Evolutionary conservation across 2,329 filamentous ascomycete species (phyloP).

Genomic region (Sphaerulina vaccinii): DNA sequence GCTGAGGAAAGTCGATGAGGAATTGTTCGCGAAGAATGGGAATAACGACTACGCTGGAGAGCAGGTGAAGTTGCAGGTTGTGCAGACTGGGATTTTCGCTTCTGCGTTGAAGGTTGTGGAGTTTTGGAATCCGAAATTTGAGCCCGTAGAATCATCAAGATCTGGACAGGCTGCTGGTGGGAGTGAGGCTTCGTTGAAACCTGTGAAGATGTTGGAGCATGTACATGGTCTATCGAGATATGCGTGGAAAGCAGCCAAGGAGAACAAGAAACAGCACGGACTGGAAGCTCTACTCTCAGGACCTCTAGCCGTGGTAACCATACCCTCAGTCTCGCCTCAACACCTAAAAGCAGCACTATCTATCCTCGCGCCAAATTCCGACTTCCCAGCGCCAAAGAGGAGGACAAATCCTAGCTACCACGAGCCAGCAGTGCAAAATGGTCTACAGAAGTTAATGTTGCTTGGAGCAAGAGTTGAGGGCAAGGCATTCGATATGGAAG

Average conservation of each 20-base stretch:
- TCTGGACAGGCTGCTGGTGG: slow-evolving; percentile 22
- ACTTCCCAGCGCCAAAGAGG: slow-evolving; percentile 76
- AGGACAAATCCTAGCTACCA: slow-evolving; percentile 77
- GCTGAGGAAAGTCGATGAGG: slow-evolving; percentile 64
- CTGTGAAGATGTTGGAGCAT: slow-evolving; percentile 34
- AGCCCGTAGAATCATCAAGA: background rate
- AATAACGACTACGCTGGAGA: slow-evolving; percentile 50
- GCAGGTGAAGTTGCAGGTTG: slow-evolving; percentile 68
- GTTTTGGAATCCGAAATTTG: slow-evolving; percentile 58
- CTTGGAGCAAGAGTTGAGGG: slow-evolving; percentile 86
- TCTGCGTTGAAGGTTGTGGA: slow-evolving; percentile 83
- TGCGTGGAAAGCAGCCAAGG: slow-evolving; percentile 51
- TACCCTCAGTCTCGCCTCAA: slow-evolving; percentile 78
- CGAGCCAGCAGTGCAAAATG: slow-evolving; percentile 74
- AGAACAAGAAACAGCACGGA: slow-evolving; percentile 45
- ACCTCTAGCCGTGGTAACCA: slow-evolving; percentile 73
- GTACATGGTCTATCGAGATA: slow-evolving; percentile 59
- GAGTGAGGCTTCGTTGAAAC: slow-evolving; percentile 13
- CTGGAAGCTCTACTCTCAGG: slow-evolving; percentile 78
- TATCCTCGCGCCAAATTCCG: slow-evolving; percentile 69
- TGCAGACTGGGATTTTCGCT: slow-evolving; percentile 86
- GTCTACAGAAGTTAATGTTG: slow-evolving; percentile 81
- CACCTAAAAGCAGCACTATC: slow-evolving; percentile 80
- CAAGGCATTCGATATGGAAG: slow-evolving; percentile 74
- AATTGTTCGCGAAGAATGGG: slow-evolving; percentile 57